Base-by-base conservation (phyloP, 73 alveolate genomes). In the Blepharisma japonicum region DNA sequence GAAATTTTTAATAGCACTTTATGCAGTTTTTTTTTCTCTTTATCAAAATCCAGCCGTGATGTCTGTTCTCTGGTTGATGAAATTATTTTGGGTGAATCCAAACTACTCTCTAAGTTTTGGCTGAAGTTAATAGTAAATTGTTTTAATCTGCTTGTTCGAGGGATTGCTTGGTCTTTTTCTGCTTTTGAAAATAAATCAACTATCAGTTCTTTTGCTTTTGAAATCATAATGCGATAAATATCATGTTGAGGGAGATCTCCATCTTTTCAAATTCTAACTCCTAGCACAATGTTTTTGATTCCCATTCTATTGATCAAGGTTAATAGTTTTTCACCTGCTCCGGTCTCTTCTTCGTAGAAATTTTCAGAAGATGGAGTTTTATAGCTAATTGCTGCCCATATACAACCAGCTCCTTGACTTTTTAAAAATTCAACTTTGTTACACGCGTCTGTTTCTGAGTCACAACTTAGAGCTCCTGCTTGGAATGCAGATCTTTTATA, bases 221-320 rank as follows among this genome's bases (percentile, higher is more conserved):
- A 0, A 9, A 61, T 20, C 74, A 61, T 61, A n/a, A 61, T 61
- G 14, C 74, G 39, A 61, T 18, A 61, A 20, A 25, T 25, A 25
- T 61, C 74, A 5, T 61, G 74, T 5, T 61, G 74, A 61, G 74
- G 50, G 18, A 61, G 14, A 61, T n/a, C 11, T 39, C 39, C 47
- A 25, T 61, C 74, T 18, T n/a, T n/a, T 39, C 74, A 61, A 9
- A 61, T 8, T 25, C 74, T 61, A 2, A 61, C 47, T 9, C 74
- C 74, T 8, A 61, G 18, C 14, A 61, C 46, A 5, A 61, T 9
- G 38, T 25, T 39, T 18, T 14, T 18, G 2, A 61, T 25, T 9
- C 18, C 47, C 74, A 61, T 61, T 61, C 74, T 61, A 18, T 61
- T 61, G 47, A 61, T 14, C 23, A 61, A 25, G n/a, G 47, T 39